Conservation (phyloP, 768 basidiomycete species). For the Pleurotus tuber-regium region DNA sequence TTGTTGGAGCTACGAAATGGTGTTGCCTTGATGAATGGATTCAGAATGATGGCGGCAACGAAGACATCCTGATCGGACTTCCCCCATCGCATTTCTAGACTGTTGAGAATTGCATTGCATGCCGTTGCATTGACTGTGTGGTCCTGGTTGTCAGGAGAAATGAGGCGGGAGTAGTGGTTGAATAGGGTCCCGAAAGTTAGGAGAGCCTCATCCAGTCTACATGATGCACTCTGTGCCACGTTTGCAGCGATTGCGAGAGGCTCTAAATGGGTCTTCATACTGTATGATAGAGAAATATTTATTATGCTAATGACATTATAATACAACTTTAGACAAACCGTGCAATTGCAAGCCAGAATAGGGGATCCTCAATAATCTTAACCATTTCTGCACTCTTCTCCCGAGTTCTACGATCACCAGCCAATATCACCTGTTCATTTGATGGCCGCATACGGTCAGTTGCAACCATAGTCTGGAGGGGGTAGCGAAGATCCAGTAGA, state of each 20-base stretch:
- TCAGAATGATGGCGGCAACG: slow-evolving; percentile 26
- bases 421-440: neutral
- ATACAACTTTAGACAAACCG: slow-evolving; percentile 16
- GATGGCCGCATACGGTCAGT: slow-evolving; percentile 2
- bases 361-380: slow-evolving; percentile 21
- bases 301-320: slow-evolving; percentile 7
- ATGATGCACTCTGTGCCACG: slow-evolving; percentile 11
- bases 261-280: slow-evolving; percentile 18
- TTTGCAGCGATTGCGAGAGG: slow-evolving; percentile 20
- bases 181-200: slow-evolving; percentile 9
- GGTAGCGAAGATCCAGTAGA: slow-evolving; percentile 21
- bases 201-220: slow-evolving; percentile 11
- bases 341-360: slow-evolving; percentile 28
- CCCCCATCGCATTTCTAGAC: slow-evolving; percentile 25
- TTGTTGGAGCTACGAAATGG: slow-evolving; percentile 14
- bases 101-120: slow-evolving; percentile 10
- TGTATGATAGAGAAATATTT: slow-evolving; percentile 1
- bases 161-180: neutral
- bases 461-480: slow-evolving; percentile 15
- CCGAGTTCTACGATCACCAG: slow-evolving; percentile 15
- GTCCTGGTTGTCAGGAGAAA: slow-evolving; percentile 17
- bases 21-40: slow-evolving; percentile 19
- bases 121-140: no score
- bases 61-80: slow-evolving; percentile 29
- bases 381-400: no score